phyloP scores from a whole-genome alignment of 192 early-diverging fungal species.

The Rhizoclosmatium globosum region DNA sequence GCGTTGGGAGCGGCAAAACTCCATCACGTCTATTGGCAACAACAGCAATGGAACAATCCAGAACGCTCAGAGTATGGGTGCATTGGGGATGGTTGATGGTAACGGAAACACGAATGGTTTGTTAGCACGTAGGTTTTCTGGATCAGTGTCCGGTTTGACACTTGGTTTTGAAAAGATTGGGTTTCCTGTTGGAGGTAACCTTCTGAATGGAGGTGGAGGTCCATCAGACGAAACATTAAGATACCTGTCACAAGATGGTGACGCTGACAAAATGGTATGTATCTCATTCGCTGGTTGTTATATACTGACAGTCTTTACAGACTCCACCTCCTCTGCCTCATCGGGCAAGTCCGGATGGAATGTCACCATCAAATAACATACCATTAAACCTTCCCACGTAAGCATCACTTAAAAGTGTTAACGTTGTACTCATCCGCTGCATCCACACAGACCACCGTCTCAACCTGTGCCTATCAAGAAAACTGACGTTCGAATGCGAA shows the following conservation, averaged over 20 bases:
- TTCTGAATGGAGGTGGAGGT: not conserved
- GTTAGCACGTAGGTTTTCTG: conserved; percentile 8
- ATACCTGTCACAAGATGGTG: not conserved
- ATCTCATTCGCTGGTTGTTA: not conserved
- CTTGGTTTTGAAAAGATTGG: conserved; percentile 33
- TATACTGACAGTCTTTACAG: not conserved
- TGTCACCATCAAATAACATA: not conserved
- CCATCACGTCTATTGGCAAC: not conserved
- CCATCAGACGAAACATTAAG: not conserved
- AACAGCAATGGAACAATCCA: not conserved
- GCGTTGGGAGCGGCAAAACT: conserved; percentile 28
- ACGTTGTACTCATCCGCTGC: not conserved
- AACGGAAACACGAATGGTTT: not conserved
- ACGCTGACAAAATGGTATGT: conserved; percentile 20
- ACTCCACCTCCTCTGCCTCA: conserved; percentile 24
- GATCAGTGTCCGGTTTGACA: conserved; percentile 9
- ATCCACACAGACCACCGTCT: conserved; percentile 11
- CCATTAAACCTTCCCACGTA: conserved; percentile 24
- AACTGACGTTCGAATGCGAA: conserved; percentile 17
- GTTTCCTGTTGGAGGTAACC: not conserved
- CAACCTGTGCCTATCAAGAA: conserved; percentile 24
- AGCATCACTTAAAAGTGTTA: not conserved
- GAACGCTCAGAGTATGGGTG: not conserved
- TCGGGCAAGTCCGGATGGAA: conserved; percentile 1
- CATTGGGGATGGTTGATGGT: not conserved